A percentile compares a stretch with the other conserved stretches of the same genome.
These are phyloP conservation scores for Fusarium camptoceras DNA, from an alignment of 2,329 filamentous ascomycete species.

Conservation along the genomic window DNA sequence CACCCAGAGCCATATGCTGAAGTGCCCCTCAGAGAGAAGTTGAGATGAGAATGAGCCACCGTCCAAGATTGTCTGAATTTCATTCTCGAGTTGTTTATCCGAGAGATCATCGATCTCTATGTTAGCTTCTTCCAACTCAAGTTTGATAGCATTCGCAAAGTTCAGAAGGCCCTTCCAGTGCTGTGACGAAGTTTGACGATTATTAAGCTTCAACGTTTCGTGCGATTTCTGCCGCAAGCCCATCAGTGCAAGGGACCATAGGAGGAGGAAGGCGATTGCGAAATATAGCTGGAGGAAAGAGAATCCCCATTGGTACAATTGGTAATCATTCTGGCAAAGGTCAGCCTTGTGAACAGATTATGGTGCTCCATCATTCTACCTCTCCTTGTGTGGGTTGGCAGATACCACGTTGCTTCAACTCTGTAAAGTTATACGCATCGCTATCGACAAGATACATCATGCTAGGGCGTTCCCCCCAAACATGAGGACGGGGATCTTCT, in stretches of 20 bases:
- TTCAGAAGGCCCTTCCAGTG: slow-evolving; percentile 6
- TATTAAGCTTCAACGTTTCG: neutral
- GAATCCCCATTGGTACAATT: slow-evolving; percentile 18
- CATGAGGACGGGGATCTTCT: too few species aligned
- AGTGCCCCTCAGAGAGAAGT: neutral
- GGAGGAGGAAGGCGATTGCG: neutral
- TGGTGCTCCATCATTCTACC: neutral
- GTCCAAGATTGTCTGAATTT: neutral
- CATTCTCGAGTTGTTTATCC: neutral
- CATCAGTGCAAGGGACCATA: neutral
- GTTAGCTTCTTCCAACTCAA: neutral
- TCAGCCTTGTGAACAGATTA: neutral
- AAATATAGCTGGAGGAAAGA: slow-evolving; percentile 18
- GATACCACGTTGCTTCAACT: neutral
- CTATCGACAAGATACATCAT: neutral
- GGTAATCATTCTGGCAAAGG: too few species aligned
- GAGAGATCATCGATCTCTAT: neutral
- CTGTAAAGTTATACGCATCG: neutral
- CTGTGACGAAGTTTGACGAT: neutral
- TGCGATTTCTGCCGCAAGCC: neutral
- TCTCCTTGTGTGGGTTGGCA: slow-evolving; percentile 8
- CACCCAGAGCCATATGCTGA: neutral
- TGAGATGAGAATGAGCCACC: slow-evolving; percentile 4
- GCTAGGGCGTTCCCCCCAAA: too few species aligned
- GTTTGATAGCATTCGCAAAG: neutral